Conservation (phyloP, 148 eudicot genomes). For the Diospyros kaki region DNA sequence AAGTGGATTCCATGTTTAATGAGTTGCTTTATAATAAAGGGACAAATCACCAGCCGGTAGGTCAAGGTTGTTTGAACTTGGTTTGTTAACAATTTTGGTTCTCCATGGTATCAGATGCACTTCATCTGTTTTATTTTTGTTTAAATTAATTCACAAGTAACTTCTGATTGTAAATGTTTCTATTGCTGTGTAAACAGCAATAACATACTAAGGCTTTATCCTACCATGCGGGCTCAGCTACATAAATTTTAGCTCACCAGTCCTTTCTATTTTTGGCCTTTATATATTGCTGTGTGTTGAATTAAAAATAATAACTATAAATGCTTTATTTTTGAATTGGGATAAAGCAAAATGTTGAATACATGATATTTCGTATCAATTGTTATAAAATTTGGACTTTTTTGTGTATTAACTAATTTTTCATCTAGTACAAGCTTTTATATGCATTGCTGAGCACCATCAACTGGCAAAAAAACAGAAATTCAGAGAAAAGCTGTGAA, state of each 20-base stretch:
- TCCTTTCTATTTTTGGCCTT: too few relatives aligned
- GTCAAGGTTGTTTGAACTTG: background rate
- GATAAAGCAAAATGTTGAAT: too few relatives aligned
- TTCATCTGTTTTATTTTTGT: background rate
- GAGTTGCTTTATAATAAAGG: background rate
- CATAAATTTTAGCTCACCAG: too few relatives aligned
- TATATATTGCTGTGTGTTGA: too few relatives aligned
- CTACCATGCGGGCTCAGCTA: too few relatives aligned
- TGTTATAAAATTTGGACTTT: background rate
- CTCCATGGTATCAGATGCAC: constrained; percentile 4
- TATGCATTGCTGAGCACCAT: background rate
- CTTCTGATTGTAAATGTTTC: background rate
- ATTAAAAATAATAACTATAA: too few relatives aligned
- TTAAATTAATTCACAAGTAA: background rate
- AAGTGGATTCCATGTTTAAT: background rate
- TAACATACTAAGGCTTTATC: too few relatives aligned
- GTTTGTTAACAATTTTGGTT: background rate
- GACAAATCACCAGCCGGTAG: background rate
- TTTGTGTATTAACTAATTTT: background rate
- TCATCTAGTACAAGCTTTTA: background rate
- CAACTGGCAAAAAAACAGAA: too few relatives aligned
- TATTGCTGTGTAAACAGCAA: too few relatives aligned
- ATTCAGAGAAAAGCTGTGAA: too few relatives aligned
- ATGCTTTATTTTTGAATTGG: too few relatives aligned
- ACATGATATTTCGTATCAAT: background rate